Base-by-base conservation (phyloP, 2,329 filamentous ascomycete genomes). In the Thielaviopsis punctulata region DNA sequence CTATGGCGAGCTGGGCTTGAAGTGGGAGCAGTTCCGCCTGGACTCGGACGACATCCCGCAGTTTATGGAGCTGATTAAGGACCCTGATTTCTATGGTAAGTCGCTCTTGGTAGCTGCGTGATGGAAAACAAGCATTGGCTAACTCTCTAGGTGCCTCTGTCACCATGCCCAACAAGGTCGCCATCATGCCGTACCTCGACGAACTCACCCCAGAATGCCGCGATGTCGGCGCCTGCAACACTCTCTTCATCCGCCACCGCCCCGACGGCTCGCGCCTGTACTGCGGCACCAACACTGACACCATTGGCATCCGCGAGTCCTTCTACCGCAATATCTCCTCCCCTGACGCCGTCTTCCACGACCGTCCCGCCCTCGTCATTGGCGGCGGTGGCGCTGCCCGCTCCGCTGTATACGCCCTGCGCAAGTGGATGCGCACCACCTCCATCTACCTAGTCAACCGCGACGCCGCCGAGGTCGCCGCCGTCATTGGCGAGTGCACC, bases 91-190 rank as follows among this genome's bases (percentile, higher is more conserved):
- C 63, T 82, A 80, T 60, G 80, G 79, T 74, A 65, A 43, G 67
- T 49, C 48, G n/a, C 46, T 45, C 3, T 4, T 3, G 4, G 15
- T 12, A 33, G 10, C 27, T 33, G 27, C 30, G 2, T 27, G n/a
- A 2, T 36, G 4, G 13, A n/a, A 3, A n/a, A 36, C 45, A 48
- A 18, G 19, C 45, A 33, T 27, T 9, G 25, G 30, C 30, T 36
- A 36, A 27, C 33, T 25, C 15, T 33, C 19, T 53, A 76, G 81
- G 82, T 52, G 77, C 81, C 21, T 79, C 82, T 3, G 79, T 90
- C 36, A 90, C 85, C 19, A 92, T 90, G 85, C 86, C 86, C 0
- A 80, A 86, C 70, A 90, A 92, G 65, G 77, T 90, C 23, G 72
- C 78, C 59, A 86, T 90, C 62, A 76, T 89, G 55, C 72, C 77